Evolutionary conservation across 2,329 filamentous ascomycete genomes (phyloP).

Genomic region (Triangularia setosa): DNA sequence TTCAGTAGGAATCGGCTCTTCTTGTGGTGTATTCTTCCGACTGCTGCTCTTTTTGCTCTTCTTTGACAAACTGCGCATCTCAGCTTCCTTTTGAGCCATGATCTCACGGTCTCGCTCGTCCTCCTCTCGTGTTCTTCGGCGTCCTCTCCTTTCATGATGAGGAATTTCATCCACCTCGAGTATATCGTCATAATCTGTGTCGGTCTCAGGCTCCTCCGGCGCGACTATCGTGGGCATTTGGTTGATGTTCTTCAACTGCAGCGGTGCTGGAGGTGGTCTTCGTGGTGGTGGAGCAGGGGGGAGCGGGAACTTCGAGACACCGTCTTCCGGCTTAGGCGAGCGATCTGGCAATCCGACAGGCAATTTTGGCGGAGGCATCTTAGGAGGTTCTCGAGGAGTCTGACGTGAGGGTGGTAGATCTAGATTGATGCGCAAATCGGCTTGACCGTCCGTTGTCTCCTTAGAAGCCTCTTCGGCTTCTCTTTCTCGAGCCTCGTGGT

Average conservation of each 20-base stretch:
- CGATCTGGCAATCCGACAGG: constrained; percentile 42
- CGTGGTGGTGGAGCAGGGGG: constrained; percentile 59
- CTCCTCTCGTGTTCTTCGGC: constrained; percentile 80
- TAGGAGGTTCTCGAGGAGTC: constrained; percentile 49
- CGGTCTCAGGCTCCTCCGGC: constrained; percentile 61
- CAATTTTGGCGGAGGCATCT: constrained; percentile 49
- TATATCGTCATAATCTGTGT: constrained; percentile 80
- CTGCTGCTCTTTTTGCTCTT: constrained; percentile 59
- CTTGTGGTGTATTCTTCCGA: constrained; percentile 45
- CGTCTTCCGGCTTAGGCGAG: constrained; percentile 43
- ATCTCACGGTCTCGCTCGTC: constrained; percentile 76
- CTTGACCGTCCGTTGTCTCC: constrained; percentile 42
- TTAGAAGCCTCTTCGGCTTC: constrained; percentile 44
- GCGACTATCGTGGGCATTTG: constrained; percentile 29
- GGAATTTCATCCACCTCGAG: constrained; percentile 64
- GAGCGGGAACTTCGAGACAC: constrained; percentile 48
- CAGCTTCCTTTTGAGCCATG: constrained; percentile 62
- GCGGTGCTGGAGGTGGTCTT: constrained; percentile 79
- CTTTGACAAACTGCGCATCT: constrained; percentile 68
- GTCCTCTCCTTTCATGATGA: constrained; percentile 59
- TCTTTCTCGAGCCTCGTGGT: constrained; percentile 47
- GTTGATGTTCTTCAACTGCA: constrained; percentile 61
- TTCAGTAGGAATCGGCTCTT: constrained; percentile 32
- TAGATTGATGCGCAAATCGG: constrained; percentile 48
- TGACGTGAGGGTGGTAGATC: constrained; percentile 54